Base-by-base conservation (phyloP, 768 basidiomycete species). In the Paxillus rubicundulus region DNA sequence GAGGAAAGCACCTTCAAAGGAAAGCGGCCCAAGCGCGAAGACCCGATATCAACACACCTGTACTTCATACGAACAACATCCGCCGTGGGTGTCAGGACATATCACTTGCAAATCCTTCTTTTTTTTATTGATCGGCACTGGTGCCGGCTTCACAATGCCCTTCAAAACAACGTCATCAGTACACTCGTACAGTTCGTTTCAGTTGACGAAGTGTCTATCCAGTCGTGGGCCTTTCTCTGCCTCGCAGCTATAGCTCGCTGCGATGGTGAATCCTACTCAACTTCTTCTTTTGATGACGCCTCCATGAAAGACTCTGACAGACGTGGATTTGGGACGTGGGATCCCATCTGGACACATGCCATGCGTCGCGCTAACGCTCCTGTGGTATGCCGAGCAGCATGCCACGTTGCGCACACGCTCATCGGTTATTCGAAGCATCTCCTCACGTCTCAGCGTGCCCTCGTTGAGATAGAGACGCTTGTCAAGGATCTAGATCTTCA, bases 401-500 rank as follows among this genome's bases (percentile, higher is more conserved):
- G 85, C 58, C 89, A 92, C 58, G 68, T 81, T 5, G 82, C 86
- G 0, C 74, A 81, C 54, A 67, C 76, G 17, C 72, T 94, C 16
- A 72, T 87, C 46, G 51, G 66, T 18, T 61, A 72, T 65, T 76
- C 67, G 60, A 69, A 67, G 53, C 57, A 61, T 47, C 60, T 80
- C 48, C 72, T 90, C 20, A 74, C 81, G 4, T 69, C 81, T 13
- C 81, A 84, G 34, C 79, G 79, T 13, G 71, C 87, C 41, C 74
- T 89, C 13, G 61, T 71, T 2, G 92, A 95, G 64, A 84, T 98
- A 44, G 92, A 93, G 64, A 74, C 77, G 0, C 73, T 98, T 43
- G 80, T 84, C 1, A 86, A 86, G 55, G 91, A 96, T 56, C 74
- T 99, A 52, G 87, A 92, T 57, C 80, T 97, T 14, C 96, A 98